Base-by-base conservation (phyloP, 2,329 filamentous ascomycete genomes). In the Xylariaceae sp. region DNA sequence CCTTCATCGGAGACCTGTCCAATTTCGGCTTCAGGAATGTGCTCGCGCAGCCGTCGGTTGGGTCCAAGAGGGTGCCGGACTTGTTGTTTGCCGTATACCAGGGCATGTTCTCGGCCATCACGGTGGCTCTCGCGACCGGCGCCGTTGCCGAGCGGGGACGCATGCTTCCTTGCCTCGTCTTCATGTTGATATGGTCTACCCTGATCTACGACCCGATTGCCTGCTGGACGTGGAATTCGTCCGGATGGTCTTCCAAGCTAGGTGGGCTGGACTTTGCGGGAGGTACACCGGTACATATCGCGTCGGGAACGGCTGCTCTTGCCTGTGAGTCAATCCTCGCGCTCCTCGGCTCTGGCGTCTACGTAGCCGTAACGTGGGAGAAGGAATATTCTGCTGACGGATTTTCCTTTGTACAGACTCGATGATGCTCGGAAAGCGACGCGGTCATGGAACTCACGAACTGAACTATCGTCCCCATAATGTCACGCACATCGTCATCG, bases 401-500 rank as follows among this genome's bases (percentile, higher is more conserved):
- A 54, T 44, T 16, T 14, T 14, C 7, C 12, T 3, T 14, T 15
- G 31, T 13, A 12, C 28, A 59, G 56, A 94, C 67, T 90, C 85
- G 21, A 81, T 94, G 68, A 89, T 94, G 80, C 76, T 95, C 40
- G 88, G 88, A 56, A 92, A 89, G 67, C 76, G 87, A 47, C 74
- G 81, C 45, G 88, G 88, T 15, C 86, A 94, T 60, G 85, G 86
- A 34, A 94, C 87, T 18, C 83, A 88, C 58, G 86, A 90, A 61
- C 72, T 94, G 53, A 94, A 94, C 67, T 94, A 90, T 64, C 83
- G 88, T 35, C 88, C 88, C 8, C 88, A 95, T 69, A 94, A 94
- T 55, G 87, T 94, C 32, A 92, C 88, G 3, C 86, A 94, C 61
- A 88, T 95, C 51, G 87, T 94, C 36, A 84, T 94, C 40, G 88